Evolutionary conservation across 768 basidiomycete genomes (phyloP).

Genomic region (Vararia minispora): DNA sequence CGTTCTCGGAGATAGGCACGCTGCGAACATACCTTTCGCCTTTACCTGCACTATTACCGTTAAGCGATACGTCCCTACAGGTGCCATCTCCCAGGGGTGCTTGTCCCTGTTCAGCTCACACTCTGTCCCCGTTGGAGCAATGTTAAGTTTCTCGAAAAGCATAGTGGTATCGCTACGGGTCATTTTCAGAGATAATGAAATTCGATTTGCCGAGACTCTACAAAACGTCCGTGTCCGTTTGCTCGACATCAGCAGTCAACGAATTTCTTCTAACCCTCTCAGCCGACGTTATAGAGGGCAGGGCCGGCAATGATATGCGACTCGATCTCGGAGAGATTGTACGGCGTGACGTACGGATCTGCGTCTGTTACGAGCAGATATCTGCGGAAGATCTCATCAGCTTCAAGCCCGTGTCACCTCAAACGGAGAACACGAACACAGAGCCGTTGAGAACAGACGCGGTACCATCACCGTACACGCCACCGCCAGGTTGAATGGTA

Average conservation of each 20-base stretch:
- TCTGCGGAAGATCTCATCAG: constrained; percentile 11
- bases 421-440: constrained; percentile 20
- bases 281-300: constrained; percentile 36
- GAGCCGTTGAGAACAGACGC: constrained; percentile 41
- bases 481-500: constrained; percentile 37
- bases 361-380: constrained; percentile 41
- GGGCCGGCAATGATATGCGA: constrained; percentile 46
- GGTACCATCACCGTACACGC: constrained; percentile 30
- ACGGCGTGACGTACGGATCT: constrained; percentile 43
- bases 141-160: no score
- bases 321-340: constrained; percentile 42
- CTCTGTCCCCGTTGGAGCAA: no score
- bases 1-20: no score
- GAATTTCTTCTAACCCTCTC: constrained; percentile 12
- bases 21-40: no score
- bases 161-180: no score
- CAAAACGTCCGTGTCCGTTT: no score
- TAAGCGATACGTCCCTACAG: no score
- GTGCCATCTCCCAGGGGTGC: no score
- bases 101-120: no score
- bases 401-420: background rate
- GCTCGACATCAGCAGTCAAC: background rate
- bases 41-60: no score
- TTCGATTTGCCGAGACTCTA: no score
- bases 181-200: no score